Conservation (phyloP, 2,329 filamentous ascomycete genomes). For the Pseudocercospora macadamiae region DNA sequence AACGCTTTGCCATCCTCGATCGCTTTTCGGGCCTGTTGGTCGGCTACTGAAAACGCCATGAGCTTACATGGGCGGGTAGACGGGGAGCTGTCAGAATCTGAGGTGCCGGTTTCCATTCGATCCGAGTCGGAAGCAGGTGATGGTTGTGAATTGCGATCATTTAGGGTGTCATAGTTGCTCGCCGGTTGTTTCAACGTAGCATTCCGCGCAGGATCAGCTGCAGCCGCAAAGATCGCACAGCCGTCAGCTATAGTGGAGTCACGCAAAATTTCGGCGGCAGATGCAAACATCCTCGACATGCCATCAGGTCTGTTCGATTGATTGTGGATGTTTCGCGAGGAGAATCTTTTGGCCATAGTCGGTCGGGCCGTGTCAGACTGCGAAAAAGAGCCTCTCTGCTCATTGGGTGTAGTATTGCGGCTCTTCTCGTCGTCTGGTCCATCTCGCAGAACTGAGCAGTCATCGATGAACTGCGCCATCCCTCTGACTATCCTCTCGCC, state of each 20-base stretch:
- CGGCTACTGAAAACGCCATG: constrained; percentile 28
- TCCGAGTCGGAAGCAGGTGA: constrained; percentile 27
- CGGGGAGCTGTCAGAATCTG: constrained; percentile 30
- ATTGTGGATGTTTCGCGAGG: constrained; percentile 12
- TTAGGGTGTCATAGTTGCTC: constrained; percentile 11
- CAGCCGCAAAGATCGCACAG: constrained; percentile 34
- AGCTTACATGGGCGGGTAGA: constrained; percentile 28
- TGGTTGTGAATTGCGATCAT: constrained; percentile 10
- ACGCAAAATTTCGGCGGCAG: constrained; percentile 33
- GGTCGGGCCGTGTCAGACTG: constrained; percentile 5
- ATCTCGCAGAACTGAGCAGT: constrained; percentile 17
- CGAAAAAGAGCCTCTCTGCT: background rate
- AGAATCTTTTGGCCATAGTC: constrained; percentile 19
- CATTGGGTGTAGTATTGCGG: background rate
- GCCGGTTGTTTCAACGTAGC: constrained; percentile 19
- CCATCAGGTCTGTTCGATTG: constrained; percentile 18
- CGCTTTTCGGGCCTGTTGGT: constrained; percentile 28
- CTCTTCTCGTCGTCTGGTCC: background rate
- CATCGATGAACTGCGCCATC: constrained; percentile 51
- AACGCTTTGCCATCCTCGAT: constrained; percentile 30
- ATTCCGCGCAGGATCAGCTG: constrained; percentile 21
- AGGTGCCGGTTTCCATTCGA: constrained; percentile 21
- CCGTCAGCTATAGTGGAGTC: constrained; percentile 37
- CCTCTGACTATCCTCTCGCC: constrained; percentile 59
- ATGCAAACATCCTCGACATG: constrained; percentile 28